phyloP scores from a whole-genome alignment of 257 asterid species.

The Nicotiana otophora region DNA sequence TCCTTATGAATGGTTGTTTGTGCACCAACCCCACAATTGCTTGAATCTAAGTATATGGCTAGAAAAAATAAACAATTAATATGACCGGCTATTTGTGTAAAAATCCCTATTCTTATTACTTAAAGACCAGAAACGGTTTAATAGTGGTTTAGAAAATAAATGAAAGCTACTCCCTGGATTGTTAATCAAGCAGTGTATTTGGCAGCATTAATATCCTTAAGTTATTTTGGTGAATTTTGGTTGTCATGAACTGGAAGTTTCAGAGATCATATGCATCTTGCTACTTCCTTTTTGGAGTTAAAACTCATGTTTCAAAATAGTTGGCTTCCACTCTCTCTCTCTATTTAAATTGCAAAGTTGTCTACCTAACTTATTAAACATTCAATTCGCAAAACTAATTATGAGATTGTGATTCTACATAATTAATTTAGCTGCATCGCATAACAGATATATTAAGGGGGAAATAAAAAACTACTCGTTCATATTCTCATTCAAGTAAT shows the following conservation, averaged over 20 bases:
- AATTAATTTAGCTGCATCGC: background rate
- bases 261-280: background rate
- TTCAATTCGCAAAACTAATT: background rate
- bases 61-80: too few species aligned
- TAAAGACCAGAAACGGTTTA: too few species aligned
- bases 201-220: background rate
- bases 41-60: too few species aligned
- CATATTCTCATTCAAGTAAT: background rate
- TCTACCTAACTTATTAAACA: background rate
- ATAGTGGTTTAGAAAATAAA: too few species aligned
- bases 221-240: background rate
- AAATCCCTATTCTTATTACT: too few species aligned
- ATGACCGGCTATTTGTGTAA: too few species aligned
- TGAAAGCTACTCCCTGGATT: too few species aligned
- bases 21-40: too few species aligned
- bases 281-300: background rate
- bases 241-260: conserved; percentile 4
- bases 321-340: background rate
- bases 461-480: background rate
- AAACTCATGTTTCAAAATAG: background rate
- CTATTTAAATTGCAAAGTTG: background rate
- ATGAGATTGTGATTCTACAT: background rate
- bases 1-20: too few species aligned
- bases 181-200: too few species aligned
- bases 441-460: background rate